Evolutionary conservation across 1,284 basidiomycete species (phyloP).

Genomic region (Boletus smithii): DNA sequence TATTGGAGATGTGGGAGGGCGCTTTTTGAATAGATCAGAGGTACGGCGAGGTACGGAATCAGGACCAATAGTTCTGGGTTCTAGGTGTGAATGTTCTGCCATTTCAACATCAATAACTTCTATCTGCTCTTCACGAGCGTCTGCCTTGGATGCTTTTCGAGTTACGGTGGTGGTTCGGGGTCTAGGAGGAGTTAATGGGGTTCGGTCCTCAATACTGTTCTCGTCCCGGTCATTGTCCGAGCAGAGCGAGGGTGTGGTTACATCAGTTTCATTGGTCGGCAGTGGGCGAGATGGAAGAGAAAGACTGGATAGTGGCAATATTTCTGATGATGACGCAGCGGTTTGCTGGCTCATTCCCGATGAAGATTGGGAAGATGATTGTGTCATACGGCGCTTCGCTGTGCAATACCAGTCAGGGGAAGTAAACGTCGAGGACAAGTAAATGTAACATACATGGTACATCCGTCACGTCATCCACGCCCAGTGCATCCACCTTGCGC

Average conservation of each 20-base stretch:
- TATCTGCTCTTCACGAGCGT: constrained; percentile 15
- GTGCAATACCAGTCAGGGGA: constrained; percentile 4
- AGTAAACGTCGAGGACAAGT: neutral
- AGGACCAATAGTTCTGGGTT: constrained; percentile 6
- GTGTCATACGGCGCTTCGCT: constrained; percentile 25
- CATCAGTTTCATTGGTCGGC: constrained; percentile 31
- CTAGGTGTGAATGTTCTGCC: constrained; percentile 17
- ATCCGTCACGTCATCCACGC: constrained; percentile 6
- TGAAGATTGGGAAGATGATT: constrained; percentile 9
- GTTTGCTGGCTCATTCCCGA: constrained; percentile 3
- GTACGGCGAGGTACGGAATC: constrained; percentile 16
- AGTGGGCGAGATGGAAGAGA: constrained; percentile 6
- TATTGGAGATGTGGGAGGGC: constrained; percentile 61
- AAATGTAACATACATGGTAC: constrained; percentile 17
- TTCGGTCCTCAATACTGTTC: constrained; percentile 43
- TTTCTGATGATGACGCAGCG: constrained; percentile 9
- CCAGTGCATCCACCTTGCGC: constrained; percentile 25
- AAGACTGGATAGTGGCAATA: neutral
- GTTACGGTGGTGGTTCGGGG: constrained; percentile 5
- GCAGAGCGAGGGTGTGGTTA: constrained; percentile 63
- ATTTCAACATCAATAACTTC: constrained; percentile 41
- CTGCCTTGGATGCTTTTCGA: neutral
- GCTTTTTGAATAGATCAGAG: constrained; percentile 49
- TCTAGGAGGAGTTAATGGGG: constrained; percentile 43
- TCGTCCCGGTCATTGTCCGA: constrained; percentile 60